Percentiles rank a stretch among this genome's conserved stretches.
Conservation (phyloP, 225 moss, liverwort and hornwort species). For the Bryoerythrophyllum caledonicum region DNA sequence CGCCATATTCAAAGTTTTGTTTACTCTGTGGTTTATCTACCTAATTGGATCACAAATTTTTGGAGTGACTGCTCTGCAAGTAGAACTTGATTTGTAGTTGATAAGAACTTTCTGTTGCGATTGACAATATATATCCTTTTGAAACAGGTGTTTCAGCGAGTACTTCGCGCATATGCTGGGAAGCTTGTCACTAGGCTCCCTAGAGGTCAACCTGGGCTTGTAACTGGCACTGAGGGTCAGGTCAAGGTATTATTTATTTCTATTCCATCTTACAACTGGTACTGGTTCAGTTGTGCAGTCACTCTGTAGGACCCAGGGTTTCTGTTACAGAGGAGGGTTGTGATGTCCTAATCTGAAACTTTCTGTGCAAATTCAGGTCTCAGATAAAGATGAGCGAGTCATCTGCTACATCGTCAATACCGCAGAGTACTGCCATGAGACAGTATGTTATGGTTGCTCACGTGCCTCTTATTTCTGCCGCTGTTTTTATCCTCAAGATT, state of each 20-base stretch:
- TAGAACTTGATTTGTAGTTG: background rate
- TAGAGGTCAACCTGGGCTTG: slow-evolving; percentile 82
- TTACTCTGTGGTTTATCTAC: background rate
- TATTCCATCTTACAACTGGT: background rate
- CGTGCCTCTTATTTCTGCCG: background rate
- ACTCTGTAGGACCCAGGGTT: background rate
- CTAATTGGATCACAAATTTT: background rate
- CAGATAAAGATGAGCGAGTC: slow-evolving; percentile 77
- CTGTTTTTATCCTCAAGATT: slow-evolving; percentile 3
- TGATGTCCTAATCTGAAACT: background rate
- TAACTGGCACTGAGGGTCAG: slow-evolving; percentile 81
- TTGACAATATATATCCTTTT: background rate
- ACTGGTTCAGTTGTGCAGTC: background rate
- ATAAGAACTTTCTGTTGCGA: background rate
- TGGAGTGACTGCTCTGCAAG: background rate
- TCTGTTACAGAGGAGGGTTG: background rate
- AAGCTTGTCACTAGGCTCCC: slow-evolving; percentile 72
- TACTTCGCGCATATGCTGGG: slow-evolving; percentile 77
- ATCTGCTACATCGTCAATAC: slow-evolving; percentile 90
- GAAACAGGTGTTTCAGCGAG: slow-evolving; percentile 76
- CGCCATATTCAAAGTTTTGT: background rate
- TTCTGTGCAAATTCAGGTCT: slow-evolving; percentile 50
- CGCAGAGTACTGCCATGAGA: slow-evolving; percentile 89
- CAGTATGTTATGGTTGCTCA: slow-evolving; percentile 41
- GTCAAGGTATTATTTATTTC: slow-evolving; percentile 57